Evolutionary conservation across 2,329 filamentous ascomycete species (phyloP), one percentile per base, ranked within the genome.

Genomic region (Hypoxylon sp.): DNA sequence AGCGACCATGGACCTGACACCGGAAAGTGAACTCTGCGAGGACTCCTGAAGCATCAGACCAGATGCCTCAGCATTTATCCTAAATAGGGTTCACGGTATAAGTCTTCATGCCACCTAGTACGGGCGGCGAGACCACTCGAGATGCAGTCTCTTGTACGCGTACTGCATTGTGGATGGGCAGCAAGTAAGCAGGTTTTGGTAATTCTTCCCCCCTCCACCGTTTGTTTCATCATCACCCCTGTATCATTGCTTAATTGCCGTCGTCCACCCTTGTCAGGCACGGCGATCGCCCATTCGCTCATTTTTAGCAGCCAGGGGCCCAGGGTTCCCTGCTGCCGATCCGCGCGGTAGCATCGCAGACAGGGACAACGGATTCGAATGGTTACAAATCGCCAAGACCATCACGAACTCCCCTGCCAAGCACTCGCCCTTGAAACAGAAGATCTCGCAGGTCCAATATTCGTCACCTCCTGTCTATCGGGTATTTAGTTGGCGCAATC

Each of bases 171-270:
- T n/a, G 16, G 32, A 36, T 51, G 51, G 14, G 20, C 42, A 46
- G n/a, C 45, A 32, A 30, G 16, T 40, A 38, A 52, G 45, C 18
- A 56, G 24, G 33, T 44, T 50, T 51, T 53, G 32, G 16, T 28
- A 24, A 49, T 28, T 50, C 30, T 24, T 49, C 57, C 38, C 14
- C 18, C 59, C 51, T 64, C 55, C 24, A 59, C 48, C 44, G 63
- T 64, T 66, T 66, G 66, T 68, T 68, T 68, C 66, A 68, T 36
- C 26, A 50, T 46, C 54, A 46, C 49, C 52, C 55, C 54, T 60
- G 61, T 36, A 46, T 51, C 24, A 26, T 50, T 33, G 28, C 33
- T 44, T 53, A 58, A 52, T 65, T 45, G 61, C 56, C 28, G 56
- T 40, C 9, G 22, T 20, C 20, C 14, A 59, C 28, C 60, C 60